Evolutionary conservation across 208 protist species (phyloP).

Genomic region (Leishmania tropica): DNA sequence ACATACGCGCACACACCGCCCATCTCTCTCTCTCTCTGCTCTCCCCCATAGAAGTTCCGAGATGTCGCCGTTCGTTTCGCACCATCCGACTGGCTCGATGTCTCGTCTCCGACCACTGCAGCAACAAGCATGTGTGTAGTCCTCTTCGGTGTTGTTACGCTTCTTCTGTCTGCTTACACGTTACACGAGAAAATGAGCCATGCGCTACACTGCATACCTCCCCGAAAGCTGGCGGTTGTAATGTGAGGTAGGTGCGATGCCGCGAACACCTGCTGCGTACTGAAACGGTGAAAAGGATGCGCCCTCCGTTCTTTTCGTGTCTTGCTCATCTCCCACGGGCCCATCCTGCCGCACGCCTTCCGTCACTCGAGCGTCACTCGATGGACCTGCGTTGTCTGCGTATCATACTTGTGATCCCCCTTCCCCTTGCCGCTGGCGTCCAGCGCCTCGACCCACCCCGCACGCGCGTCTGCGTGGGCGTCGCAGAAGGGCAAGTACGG

Average conservation of each 20-base stretch:
- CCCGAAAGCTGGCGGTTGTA: background rate
- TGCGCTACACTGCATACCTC: background rate
- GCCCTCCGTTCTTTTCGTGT: too few relatives aligned
- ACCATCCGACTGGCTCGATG: background rate
- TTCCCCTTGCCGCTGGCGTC: conserved; percentile 67
- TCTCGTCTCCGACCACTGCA: background rate
- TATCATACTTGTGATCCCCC: conserved; percentile 76
- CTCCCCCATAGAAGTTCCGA: background rate
- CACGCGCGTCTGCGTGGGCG: conserved; percentile 71
- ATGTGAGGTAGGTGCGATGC: background rate
- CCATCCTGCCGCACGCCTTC: too few relatives aligned
- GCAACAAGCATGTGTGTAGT: background rate
- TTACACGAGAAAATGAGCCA: background rate
- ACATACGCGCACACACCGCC: background rate
- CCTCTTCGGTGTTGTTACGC: background rate
- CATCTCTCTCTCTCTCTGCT: background rate
- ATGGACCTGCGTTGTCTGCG: conserved; percentile 59
- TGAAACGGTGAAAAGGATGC: background rate
- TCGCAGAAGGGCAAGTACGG: conserved; percentile 94
- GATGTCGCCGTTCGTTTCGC: background rate
- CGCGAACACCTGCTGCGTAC: background rate
- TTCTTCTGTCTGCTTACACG: background rate
- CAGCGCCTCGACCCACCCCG: conserved; percentile 84
- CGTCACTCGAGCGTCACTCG: conserved; percentile 30
- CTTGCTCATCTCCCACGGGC: too few relatives aligned